phyloP scores from a whole-genome alignment of 192 early-diverging fungal genomes.

The Cetraspora pellucida region DNA sequence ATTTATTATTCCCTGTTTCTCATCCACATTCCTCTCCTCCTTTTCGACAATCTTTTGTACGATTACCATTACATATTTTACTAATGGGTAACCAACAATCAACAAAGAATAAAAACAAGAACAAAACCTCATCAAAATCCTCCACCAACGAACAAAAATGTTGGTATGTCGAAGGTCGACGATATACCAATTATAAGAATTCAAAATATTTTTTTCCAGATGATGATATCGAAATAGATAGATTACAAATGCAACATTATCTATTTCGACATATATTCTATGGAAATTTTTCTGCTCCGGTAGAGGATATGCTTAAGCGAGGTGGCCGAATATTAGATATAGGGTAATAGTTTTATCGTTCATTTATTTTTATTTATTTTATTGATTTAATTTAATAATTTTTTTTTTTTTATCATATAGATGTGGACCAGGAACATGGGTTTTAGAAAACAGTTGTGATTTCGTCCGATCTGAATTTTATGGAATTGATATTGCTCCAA shows the following conservation, averaged over 20 bases:
- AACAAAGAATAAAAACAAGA: too few relatives aligned
- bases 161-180: background rate
- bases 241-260: slow-evolving; percentile 27
- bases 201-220: slow-evolving; percentile 15
- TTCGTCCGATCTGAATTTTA: slow-evolving; percentile 1
- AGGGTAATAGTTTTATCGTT: slow-evolving; percentile 30
- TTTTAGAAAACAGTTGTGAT: slow-evolving; percentile 4
- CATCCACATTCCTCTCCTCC: too few relatives aligned
- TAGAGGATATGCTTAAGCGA: slow-evolving; percentile 20
- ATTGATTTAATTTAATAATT: background rate
- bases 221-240: background rate
- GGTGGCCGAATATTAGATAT: slow-evolving; percentile 35
- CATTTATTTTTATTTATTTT: background rate
- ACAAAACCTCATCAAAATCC: too few relatives aligned
- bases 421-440: slow-evolving; percentile 8
- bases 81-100: too few relatives aligned
- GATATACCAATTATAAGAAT: background rate
- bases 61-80: too few relatives aligned
- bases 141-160: too few relatives aligned
- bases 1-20: too few relatives aligned
- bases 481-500: slow-evolving; percentile 27
- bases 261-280: slow-evolving; percentile 8
- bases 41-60: too few relatives aligned
- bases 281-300: slow-evolving; percentile 33
- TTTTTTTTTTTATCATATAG: background rate